Base-by-base conservation (phyloP, 805 yeast species). In the Scheffersomyces ergatensis region DNA sequence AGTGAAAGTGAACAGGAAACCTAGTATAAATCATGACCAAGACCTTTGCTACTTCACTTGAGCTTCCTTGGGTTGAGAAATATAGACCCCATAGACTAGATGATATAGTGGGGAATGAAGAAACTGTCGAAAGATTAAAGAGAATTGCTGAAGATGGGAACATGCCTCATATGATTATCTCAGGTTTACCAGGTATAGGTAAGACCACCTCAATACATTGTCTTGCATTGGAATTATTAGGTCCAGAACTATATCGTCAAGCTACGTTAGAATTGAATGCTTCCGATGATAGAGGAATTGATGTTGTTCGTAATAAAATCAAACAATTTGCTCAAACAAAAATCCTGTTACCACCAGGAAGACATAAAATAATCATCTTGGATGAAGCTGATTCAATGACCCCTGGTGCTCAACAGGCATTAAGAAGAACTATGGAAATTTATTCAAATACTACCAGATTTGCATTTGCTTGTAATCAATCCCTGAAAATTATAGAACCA, bases 301-400 rank as follows among this genome's bases (percentile, higher is more conserved):
- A 93, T 38, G 96, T 90, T 19, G 98, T 93, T 9, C 76, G 99
- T 46, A 90, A 88, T 53, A 83, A 86, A 53, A 93, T 93, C 67
- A 93, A 93, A 63, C 89, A 87, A 46, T 93, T 93, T 76, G 98
- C 99, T 3, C 97, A 89, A 57, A 90, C 90, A 53, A 90, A 88
- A 59, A 92, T 90, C 36, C 82, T 74, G 55, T 69, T 93, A 47
- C 96, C 97, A 0, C 77, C 83, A 0, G 97, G 97, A 1, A 76
- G 92, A 50, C 97, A 92, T 59, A 93, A 93, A 74, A 87, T 93
- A 41, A 77, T 93, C 49, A 92, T 93, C 39, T 67, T 93, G 48
- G 99, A 92, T 63, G 99, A 89, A 64, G 97, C 97, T 0, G 97
- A 89, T 58, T 83, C 93, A 11, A 89, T 89, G 97, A 89, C 97